Conservation (phyloP, 495 filamentous ascomycete genomes). For the Aspergillus saccharolyticus region DNA sequence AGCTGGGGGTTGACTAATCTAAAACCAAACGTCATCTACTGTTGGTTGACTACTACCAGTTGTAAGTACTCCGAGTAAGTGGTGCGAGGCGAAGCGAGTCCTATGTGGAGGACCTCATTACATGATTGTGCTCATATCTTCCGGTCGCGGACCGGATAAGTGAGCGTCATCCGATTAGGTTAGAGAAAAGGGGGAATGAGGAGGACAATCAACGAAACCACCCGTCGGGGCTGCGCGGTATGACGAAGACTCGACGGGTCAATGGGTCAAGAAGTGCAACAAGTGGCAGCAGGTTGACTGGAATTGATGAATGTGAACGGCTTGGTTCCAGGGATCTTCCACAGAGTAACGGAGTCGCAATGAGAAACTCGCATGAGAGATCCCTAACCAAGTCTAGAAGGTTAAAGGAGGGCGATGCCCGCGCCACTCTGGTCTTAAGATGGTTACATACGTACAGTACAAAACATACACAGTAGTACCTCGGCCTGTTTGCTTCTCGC, state of each 20-base stretch:
- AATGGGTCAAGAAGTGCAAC: neutral
- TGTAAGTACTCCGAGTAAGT: too few species aligned
- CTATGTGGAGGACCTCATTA: neutral
- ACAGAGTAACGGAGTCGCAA: constrained; percentile 3
- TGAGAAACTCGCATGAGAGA: constrained; percentile 2
- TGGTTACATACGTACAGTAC: neutral
- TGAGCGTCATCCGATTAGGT: constrained; percentile 14
- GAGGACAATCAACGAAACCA: neutral
- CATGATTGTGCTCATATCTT: neutral
- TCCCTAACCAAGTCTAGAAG: constrained; percentile 11
- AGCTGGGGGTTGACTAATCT: neutral
- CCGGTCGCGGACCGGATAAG: neutral
- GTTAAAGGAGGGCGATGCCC: constrained; percentile 9
- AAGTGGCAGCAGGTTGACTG: neutral
- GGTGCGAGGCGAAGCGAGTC: constrained; percentile 9
- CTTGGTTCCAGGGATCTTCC: constrained; percentile 22
- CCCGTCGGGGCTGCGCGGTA: neutral
- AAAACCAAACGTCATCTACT: constrained; percentile 9
- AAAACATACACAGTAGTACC: neutral
- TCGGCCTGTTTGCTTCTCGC: neutral
- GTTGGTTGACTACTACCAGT: too few species aligned
- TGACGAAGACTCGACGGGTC: neutral
- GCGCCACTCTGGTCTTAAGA: constrained; percentile 16
- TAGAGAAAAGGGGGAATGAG: constrained; percentile 1
- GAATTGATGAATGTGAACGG: constrained; percentile 5